These are phyloP conservation scores for Blastobotrys proliferans DNA, from an alignment of 1,139 yeast species.

Conservation along the genomic window DNA sequence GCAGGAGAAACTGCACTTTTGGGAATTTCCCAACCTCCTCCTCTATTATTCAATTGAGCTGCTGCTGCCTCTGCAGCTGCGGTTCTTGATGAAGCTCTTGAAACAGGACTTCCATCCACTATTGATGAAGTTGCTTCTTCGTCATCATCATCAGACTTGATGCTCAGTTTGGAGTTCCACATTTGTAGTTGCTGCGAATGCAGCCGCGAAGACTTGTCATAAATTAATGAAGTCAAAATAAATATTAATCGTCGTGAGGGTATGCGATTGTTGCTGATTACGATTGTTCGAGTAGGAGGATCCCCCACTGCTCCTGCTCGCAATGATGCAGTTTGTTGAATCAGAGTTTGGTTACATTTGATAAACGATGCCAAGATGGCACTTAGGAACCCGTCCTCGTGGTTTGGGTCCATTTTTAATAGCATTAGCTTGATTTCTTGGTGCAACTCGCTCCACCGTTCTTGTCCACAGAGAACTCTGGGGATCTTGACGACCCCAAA, in stretches of 20 bases:
- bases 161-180: slow-evolving; percentile 8
- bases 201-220: slow-evolving; percentile 15
- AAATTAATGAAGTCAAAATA: slow-evolving; percentile 25
- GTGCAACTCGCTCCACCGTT: slow-evolving; percentile 26
- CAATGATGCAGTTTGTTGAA: slow-evolving; percentile 3
- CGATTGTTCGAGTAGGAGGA: slow-evolving; percentile 25
- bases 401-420: slow-evolving; percentile 2
- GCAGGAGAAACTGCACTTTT: slow-evolving; percentile 18
- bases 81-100: slow-evolving; percentile 6
- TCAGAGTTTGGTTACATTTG: slow-evolving; percentile 16
- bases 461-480: slow-evolving; percentile 31
- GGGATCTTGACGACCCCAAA: slow-evolving; percentile 27
- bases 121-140: background rate
- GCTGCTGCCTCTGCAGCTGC: slow-evolving; percentile 7
- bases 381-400: slow-evolving; percentile 18
- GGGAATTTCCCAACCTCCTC: slow-evolving; percentile 30
- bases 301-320: slow-evolving; percentile 12
- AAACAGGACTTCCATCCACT: background rate
- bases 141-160: background rate
- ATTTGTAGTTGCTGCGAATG: slow-evolving; percentile 3
- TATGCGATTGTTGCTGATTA: slow-evolving; percentile 25
- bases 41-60: slow-evolving; percentile 14
- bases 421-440: slow-evolving; percentile 18
- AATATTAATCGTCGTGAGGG: slow-evolving; percentile 25
- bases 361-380: slow-evolving; percentile 23